Evolutionary conservation across 2,329 filamentous ascomycete genomes (phyloP).

Genomic region (Emmonsia crescens): DNA sequence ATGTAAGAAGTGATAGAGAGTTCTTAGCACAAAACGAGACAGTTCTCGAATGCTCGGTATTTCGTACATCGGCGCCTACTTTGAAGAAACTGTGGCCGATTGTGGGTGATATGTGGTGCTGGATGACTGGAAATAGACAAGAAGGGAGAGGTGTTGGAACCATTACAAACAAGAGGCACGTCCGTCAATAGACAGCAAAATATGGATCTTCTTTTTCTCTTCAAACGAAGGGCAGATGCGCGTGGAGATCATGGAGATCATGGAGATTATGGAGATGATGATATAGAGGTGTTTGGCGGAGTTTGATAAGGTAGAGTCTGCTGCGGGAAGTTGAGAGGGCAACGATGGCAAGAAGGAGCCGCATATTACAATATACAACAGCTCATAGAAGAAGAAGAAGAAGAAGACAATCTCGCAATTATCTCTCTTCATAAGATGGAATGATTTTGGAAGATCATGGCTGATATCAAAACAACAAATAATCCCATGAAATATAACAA

Average conservation of each 20-base stretch:
- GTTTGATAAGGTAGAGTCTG: background rate
- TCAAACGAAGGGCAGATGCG: background rate
- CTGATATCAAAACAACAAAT: background rate
- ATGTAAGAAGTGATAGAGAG: background rate
- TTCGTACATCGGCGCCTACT: background rate
- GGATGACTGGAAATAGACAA: background rate
- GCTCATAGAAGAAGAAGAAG: background rate
- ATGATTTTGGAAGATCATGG: background rate
- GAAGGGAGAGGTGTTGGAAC: background rate
- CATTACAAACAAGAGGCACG: background rate
- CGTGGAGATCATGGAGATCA: background rate
- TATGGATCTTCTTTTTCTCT: background rate
- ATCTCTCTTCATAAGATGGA: background rate
- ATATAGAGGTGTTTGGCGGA: background rate
- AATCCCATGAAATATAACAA: background rate
- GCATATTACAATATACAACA: background rate
- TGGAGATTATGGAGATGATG: background rate
- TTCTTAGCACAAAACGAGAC: background rate
- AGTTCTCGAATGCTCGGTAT: background rate
- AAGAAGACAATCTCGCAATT: background rate
- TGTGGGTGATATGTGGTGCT: background rate
- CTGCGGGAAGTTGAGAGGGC: background rate
- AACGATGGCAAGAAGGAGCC: background rate
- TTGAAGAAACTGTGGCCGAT: slow-evolving; percentile 1
- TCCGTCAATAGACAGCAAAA: background rate